Conservation (phyloP, 805 yeast species). For the Kodamaea lidongshanica region DNA sequence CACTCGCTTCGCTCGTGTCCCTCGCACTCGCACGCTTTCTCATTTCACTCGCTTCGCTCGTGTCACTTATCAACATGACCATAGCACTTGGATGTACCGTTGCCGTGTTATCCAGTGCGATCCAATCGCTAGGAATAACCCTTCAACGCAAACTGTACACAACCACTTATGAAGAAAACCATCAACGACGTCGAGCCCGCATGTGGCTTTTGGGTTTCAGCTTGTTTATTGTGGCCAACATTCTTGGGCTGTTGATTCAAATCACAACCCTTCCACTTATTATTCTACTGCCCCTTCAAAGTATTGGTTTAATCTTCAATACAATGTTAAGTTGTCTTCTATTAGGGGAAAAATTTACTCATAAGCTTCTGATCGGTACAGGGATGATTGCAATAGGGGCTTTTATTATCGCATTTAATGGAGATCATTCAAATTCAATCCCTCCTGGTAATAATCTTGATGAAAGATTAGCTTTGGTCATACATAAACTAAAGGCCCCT, state of each 20-base stretch:
- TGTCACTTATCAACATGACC: no score
- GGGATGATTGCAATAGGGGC: constrained; percentile 68
- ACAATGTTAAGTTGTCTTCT: constrained; percentile 61
- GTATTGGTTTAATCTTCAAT: constrained; percentile 84
- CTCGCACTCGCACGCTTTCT: no score
- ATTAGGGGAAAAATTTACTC: constrained; percentile 61
- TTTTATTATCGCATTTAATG: constrained; percentile 66
- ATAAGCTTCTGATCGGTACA: constrained; percentile 56
- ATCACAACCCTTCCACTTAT: constrained; percentile 78
- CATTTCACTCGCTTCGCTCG: no score
- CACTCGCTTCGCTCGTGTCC: no score
- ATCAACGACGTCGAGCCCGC: constrained; percentile 39
- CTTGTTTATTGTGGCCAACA: constrained; percentile 65
- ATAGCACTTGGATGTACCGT: constrained; percentile 57
- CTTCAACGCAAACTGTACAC: constrained; percentile 73
- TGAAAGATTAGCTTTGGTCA: constrained; percentile 33
- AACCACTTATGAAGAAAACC: constrained; percentile 11
- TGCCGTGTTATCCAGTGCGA: constrained; percentile 69
- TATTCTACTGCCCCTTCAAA: constrained; percentile 74
- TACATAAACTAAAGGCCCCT: constrained; percentile 30
- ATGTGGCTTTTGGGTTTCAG: constrained; percentile 73
- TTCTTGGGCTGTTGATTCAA: constrained; percentile 78
- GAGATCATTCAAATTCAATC: constrained; percentile 40
- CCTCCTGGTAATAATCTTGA: constrained; percentile 19
- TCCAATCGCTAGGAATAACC: constrained; percentile 77